Evolutionary conservation across 140 eudicot species (phyloP), one percentile per base, ranked within the genome.

Genomic region (Cichorium intybus): DNA sequence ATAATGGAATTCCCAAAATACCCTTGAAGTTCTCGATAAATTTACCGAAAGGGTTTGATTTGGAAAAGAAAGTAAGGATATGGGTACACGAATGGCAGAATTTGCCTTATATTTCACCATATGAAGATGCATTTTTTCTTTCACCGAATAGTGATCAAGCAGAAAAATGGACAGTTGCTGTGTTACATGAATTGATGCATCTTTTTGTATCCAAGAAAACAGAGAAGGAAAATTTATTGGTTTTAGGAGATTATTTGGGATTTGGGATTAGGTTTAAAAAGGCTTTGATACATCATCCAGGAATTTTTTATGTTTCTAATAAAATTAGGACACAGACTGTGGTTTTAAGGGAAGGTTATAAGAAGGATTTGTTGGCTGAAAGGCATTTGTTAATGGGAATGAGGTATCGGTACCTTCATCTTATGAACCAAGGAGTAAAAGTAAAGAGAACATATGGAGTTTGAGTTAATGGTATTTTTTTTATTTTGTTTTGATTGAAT

Each of bases 321-420:
- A 88, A 93, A 79, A 79, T 88, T 20, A 83, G 96, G 63, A 93
- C 94, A 2, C 97, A 93, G 76, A 93, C 99, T 8, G 93, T 88
- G 63, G 90, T 93, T 34, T 79, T 88, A 60, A 75, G 95, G 75
- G 95, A 93, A 80, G 95, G 79, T 0, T 93, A 73, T 74, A 82
- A 62, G 58, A 88, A 84, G 71, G 84, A 86, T 53, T 20, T 80
- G 0, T 39, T 93, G 77, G 34, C 74, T 37, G 90, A 83, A 22
- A 82, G 79, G 71, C 86, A 85, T 71, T 81, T 83, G 22, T 70
- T 93, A 60, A 79, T 88, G 88, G 90, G 80, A 6, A 83, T 93
- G 83, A 77, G 97, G 33, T 79, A 88, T 68, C 80, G 81, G 34
- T 81, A 93, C 64, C 82, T 88, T 71, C 77, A 84, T 68, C 94